Conservation (phyloP, 257 asterid genomes). For the Solanum okadae region DNA sequence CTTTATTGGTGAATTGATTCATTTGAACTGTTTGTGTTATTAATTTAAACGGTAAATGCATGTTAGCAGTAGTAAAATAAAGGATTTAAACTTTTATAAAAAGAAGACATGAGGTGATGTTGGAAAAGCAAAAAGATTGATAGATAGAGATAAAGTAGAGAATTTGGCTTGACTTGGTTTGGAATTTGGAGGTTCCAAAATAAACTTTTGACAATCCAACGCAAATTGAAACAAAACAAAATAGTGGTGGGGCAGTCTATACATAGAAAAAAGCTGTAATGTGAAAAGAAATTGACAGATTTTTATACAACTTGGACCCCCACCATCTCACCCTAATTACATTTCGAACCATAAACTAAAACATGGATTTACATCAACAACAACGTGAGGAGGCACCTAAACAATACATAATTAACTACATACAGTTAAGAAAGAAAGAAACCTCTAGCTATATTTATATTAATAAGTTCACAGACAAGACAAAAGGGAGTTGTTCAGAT, state of each 20-base stretch:
- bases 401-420: neutral
- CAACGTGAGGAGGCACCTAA: neutral
- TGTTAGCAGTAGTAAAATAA: neutral
- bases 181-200: neutral
- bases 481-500: too few species aligned
- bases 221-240: neutral
- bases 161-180: neutral
- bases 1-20: neutral
- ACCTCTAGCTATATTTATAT: too few species aligned
- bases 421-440: neutral
- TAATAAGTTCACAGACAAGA: too few species aligned
- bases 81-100: neutral
- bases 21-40: neutral
- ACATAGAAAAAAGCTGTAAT: constrained; percentile 18
- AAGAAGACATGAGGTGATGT: constrained; percentile 12
- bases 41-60: neutral
- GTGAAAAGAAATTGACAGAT: constrained; percentile 1
- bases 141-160: neutral
- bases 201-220: constrained; percentile 15
- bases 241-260: constrained; percentile 11
- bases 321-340: neutral
- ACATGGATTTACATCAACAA: neutral
- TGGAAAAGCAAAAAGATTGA: constrained; percentile 19
- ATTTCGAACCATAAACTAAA: neutral
- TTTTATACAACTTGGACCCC: neutral